phyloP scores from a whole-genome alignment of 805 yeast genomes.

The Wickerhamiella australiensis region DNA sequence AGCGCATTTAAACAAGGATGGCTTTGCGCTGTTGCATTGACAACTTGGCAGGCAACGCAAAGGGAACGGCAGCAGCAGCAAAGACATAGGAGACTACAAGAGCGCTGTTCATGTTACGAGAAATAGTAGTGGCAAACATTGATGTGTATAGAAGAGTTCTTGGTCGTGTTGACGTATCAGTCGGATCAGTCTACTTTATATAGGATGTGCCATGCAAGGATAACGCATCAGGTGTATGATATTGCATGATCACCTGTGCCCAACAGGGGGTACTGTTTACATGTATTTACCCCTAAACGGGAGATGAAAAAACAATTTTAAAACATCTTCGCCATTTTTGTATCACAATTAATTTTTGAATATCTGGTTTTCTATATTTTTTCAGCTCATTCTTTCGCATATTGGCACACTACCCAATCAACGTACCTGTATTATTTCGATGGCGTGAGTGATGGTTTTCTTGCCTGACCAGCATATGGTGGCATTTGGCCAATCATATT shows the following conservation, averaged over 20 bases:
- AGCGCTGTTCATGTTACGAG: slow-evolving; percentile 7
- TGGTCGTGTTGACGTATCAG: background rate
- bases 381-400: background rate
- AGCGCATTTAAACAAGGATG: background rate
- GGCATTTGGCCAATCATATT: background rate
- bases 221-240: background rate
- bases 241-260: background rate
- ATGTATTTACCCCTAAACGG: no score
- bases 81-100: slow-evolving; percentile 7
- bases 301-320: no score
- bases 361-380: background rate
- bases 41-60: slow-evolving; percentile 8
- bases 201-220: background rate
- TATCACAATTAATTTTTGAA: background rate
- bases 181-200: background rate
- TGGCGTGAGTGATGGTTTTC: background rate
- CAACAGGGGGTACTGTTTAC: background rate
- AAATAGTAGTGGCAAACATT: slow-evolving; percentile 3
- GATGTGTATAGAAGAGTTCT: background rate
- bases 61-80: slow-evolving; percentile 7
- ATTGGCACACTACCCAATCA: background rate
- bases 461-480: no score
- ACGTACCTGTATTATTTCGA: background rate
- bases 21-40: slow-evolving; percentile 5
- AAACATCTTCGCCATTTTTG: no score